phyloP scores from a whole-genome alignment of 2,329 filamentous ascomycete species.

The Fusarium algeriense region DNA sequence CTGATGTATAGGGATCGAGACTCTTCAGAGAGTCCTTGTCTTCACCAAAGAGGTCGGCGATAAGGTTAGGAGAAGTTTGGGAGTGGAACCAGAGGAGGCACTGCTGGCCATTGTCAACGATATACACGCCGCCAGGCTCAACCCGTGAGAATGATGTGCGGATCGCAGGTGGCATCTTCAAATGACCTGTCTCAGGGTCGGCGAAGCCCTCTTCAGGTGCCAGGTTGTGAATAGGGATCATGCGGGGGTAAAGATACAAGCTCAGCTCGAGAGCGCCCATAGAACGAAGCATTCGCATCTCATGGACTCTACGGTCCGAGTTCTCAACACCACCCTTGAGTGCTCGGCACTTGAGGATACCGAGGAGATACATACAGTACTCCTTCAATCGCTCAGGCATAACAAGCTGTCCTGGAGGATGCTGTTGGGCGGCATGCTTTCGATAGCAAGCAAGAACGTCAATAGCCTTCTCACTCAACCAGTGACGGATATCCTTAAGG shows the following conservation, averaged over 20 bases:
- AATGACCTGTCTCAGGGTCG: slow-evolving; percentile 85
- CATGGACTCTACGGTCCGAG: slow-evolving; percentile 89
- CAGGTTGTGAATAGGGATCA: slow-evolving; percentile 92
- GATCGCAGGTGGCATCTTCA: slow-evolving; percentile 83
- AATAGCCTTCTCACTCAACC: slow-evolving; percentile 89
- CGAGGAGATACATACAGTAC: slow-evolving; percentile 95
- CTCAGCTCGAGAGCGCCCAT: slow-evolving; percentile 90
- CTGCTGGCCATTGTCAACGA: slow-evolving; percentile 95
- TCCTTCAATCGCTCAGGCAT: slow-evolving; percentile 97
- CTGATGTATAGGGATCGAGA: slow-evolving; percentile 84
- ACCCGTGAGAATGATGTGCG: slow-evolving; percentile 88
- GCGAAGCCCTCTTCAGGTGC: slow-evolving; percentile 90
- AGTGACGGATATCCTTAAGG: slow-evolving; percentile 86
- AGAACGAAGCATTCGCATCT: slow-evolving; percentile 88
- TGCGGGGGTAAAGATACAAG: slow-evolving; percentile 93
- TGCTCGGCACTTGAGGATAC: slow-evolving; percentile 88
- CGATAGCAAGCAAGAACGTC: slow-evolving; percentile 93
- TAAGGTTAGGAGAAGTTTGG: slow-evolving; percentile 90
- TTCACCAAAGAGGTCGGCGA: slow-evolving; percentile 90
- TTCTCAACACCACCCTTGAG: slow-evolving; percentile 95
- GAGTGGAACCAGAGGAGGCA: slow-evolving; percentile 93
- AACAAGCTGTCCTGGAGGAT: slow-evolving; percentile 92
- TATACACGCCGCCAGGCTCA: slow-evolving; percentile 92
- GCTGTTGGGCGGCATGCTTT: slow-evolving; percentile 87
- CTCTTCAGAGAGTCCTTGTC: slow-evolving; percentile 75